A percentile compares a stretch with the other conserved stretches of the same genome.
Conservation (phyloP, 2,329 filamentous ascomycete genomes). For the Sclerotiophoma versabilis region DNA sequence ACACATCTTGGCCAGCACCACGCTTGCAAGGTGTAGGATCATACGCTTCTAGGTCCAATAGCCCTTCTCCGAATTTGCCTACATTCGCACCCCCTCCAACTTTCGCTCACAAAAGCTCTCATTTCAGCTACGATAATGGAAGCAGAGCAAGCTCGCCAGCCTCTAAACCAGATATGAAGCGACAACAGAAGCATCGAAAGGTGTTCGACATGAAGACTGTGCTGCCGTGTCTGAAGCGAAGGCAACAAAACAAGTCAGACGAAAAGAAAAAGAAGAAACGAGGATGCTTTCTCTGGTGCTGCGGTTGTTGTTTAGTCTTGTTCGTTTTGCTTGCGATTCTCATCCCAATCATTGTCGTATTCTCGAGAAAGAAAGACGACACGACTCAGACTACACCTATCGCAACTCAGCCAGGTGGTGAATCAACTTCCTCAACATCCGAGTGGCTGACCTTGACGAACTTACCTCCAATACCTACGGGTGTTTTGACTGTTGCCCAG, state of each 20-base stretch:
- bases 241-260: constrained; percentile 20
- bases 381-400: constrained; percentile 25
- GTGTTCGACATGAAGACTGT: constrained; percentile 36
- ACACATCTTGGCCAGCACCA: constrained; percentile 29
- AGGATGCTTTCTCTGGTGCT: constrained; percentile 43
- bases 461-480: constrained; percentile 86
- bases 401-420: constrained; percentile 22
- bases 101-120: constrained; percentile 32
- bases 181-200: constrained; percentile 41
- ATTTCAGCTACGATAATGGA: constrained; percentile 35
- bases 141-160: constrained; percentile 36
- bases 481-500: constrained; percentile 78
- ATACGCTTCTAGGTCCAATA: constrained; percentile 21
- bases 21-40: constrained; percentile 18
- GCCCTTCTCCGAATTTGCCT: constrained; percentile 27
- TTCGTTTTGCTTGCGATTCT: constrained; percentile 49
- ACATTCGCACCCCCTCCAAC: constrained; percentile 45
- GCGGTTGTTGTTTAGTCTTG: constrained; percentile 46
- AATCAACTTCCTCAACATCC: constrained; percentile 31
- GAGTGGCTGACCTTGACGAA: constrained; percentile 85
- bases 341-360: constrained; percentile 47
- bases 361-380: constrained; percentile 50
- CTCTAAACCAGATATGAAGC: constrained; percentile 34
- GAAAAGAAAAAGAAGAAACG: constrained; percentile 41
- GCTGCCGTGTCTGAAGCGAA: constrained; percentile 31